Base-by-base conservation (phyloP, 2,329 filamentous ascomycete species). In the Sporothrix globosa region DNA sequence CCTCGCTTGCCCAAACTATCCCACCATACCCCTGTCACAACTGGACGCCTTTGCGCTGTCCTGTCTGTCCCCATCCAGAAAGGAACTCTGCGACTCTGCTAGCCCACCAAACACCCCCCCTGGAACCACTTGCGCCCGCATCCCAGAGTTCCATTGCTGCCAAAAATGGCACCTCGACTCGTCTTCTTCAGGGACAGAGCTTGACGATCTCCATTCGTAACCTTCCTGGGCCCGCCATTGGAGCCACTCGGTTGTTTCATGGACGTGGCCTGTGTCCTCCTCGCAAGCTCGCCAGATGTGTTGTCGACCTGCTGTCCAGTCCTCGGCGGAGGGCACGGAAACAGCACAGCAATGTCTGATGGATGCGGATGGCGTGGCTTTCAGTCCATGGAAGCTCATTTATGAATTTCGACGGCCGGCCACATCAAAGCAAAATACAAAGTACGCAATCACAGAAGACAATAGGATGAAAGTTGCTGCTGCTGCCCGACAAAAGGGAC, bases 201-300 rank as follows among this genome's bases (percentile, higher is more conserved):
- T 48, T 39, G 56, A 56, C 54, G 27, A n/a, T 34, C 46, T 46
- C 68, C 72, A 73, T 73, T 68, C 69, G 71, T 70, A 34, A 34
- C 34, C 34, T 7, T 34, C 34, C 34, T 34, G 34, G 73, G 52
- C 72, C 67, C 74, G 69, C 70, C 72, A 74, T 74, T 74, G 74
- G 75, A 73, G 73, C 74, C 74, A 72, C 74, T 74, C 74, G 75
- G 75, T 76, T 77, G 78, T 80, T 80, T 80, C 79, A 80, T 79
- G 72, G 74, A 72, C 71, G 72, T 48, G 70, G 70, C 72, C 66
- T 71, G 71, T 71, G 71, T 68, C 54, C 53, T 68, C 53, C 39
- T 61, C 41, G n/a, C 46, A 24, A 39, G 14, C 41, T 63, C n/a
- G 54, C 46, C n/a, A 21, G 58, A 46, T 63, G 58, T 46, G 58